Evolutionary conservation across 2,329 filamentous ascomycete genomes (phyloP).

Genomic region (Neophaeococcomyces aloes): DNA sequence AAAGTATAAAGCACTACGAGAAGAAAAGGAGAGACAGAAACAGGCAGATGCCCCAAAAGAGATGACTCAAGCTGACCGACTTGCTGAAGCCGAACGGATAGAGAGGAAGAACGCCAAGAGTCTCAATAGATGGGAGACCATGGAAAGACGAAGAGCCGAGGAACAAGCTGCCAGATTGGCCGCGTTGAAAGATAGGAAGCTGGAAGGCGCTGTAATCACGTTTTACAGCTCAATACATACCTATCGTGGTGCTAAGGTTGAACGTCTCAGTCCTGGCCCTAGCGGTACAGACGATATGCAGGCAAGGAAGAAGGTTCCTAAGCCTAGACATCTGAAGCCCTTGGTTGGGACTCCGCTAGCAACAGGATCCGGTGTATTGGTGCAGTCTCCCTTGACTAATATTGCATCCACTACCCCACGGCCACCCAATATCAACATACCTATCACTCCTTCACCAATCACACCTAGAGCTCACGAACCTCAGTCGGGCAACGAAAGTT

Average conservation of each 20-base stretch:
- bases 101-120: constrained; percentile 84
- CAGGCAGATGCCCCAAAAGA: constrained; percentile 66
- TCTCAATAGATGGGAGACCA: constrained; percentile 85
- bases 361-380: neutral
- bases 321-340: constrained; percentile 14
- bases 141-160: constrained; percentile 78
- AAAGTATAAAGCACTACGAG: constrained; percentile 46
- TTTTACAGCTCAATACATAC: constrained; percentile 88
- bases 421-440: neutral
- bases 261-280: neutral
- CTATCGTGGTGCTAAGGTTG: constrained; percentile 54
- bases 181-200: constrained; percentile 72
- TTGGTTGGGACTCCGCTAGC: neutral
- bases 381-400: neutral
- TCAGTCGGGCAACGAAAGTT: neutral
- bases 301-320: constrained; percentile 19
- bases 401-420: neutral
- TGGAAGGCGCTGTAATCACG: constrained; percentile 80
- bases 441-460: neutral
- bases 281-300: constrained; percentile 8
- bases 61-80: constrained; percentile 76
- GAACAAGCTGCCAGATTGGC: constrained; percentile 74
- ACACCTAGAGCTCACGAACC: neutral
- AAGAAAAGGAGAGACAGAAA: constrained; percentile 50
- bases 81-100: constrained; percentile 70